Conservation (phyloP, 2,329 filamentous ascomycete species). For the Ophiostoma fasciatum region DNA sequence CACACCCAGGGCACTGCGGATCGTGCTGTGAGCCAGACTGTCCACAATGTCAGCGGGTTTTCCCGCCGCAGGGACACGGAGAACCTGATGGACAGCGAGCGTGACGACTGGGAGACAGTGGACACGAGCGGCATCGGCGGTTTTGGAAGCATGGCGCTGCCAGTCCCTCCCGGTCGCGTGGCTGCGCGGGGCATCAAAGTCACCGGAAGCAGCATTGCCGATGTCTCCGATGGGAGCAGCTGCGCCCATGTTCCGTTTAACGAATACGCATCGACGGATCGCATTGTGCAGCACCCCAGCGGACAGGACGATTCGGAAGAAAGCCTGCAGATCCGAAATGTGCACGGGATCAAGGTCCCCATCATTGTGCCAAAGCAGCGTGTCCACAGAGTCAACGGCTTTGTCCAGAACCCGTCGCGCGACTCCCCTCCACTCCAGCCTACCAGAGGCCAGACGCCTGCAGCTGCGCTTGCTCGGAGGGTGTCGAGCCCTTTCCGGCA, state of each 20-base stretch:
- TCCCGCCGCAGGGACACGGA: background rate
- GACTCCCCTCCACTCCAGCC: no score
- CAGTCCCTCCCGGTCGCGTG: background rate
- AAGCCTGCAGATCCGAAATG: constrained; percentile 8
- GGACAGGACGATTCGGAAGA: constrained; percentile 6
- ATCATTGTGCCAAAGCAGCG: constrained; percentile 18
- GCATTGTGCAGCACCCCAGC: constrained; percentile 15
- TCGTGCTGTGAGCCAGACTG: no score
- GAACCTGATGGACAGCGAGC: constrained; percentile 15
- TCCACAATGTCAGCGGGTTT: no score
- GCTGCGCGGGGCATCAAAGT: constrained; percentile 5
- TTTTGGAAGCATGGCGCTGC: constrained; percentile 13
- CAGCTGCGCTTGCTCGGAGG: constrained; percentile 1
- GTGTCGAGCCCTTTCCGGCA: constrained; percentile 9
- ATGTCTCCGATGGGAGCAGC: constrained; percentile 24
- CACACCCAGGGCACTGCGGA: no score
- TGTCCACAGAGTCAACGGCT: constrained; percentile 19
- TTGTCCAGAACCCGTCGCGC: constrained; percentile 13
- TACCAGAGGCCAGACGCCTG: constrained; percentile 2
- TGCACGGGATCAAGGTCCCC: constrained; percentile 14
- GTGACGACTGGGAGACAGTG: constrained; percentile 26
- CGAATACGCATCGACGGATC: constrained; percentile 15
- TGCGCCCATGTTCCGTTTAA: constrained; percentile 9
- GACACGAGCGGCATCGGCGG: constrained; percentile 18
- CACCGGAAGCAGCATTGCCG: constrained; percentile 28